Base-by-base conservation (phyloP, 2,329 filamentous ascomycete genomes). In the Talaromyces sp. region DNA sequence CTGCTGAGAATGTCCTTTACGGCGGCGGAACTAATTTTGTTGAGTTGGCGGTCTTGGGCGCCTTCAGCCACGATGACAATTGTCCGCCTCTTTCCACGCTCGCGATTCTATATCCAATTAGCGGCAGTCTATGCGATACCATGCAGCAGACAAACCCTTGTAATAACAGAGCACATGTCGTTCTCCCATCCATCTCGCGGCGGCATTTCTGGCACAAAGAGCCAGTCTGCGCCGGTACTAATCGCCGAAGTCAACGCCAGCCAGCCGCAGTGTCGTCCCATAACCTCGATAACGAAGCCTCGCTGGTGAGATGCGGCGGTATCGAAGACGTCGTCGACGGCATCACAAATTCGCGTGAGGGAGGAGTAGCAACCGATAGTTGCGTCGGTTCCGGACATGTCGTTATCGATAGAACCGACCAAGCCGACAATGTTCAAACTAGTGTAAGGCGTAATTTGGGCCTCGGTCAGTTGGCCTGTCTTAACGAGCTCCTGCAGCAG, bases 191-290 rank as follows among this genome's bases (percentile, higher is more conserved):
- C 89, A 64, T 90, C 86, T 62, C 86, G 83, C 52, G 91, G 90
- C 62, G 95, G 95, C 73, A 93, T 92, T 77, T 99, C 95, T 0
- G 95, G 95, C 65, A 97, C 93, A 76, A 99, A 98, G 68, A 98
- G 86, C 77, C 96, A 99, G 76, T 99, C 95, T 17, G 95, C 93
- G 55, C 93, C 95, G 0, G 91, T 96, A 61, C 91, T 93, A 62
- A 99, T 93, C 70, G 93, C 93, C 14, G 93, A 89, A 89, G 98
- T 97, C 63, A 99, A 83, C 46, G 95, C 95, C 64, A 99, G 82
- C 95, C 95, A 99, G 64, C 95, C 95, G 74, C 95, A 99, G 78
- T 99, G 93, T 62, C 95, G 85, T 55, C 95, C 95, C 95, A 99
- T 99, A 70, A 99, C 95, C 76, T 97, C 95, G 64, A 99, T 90